Base-by-base conservation (phyloP, 163 green algal species). In the Chlorella variabilis region DNA sequence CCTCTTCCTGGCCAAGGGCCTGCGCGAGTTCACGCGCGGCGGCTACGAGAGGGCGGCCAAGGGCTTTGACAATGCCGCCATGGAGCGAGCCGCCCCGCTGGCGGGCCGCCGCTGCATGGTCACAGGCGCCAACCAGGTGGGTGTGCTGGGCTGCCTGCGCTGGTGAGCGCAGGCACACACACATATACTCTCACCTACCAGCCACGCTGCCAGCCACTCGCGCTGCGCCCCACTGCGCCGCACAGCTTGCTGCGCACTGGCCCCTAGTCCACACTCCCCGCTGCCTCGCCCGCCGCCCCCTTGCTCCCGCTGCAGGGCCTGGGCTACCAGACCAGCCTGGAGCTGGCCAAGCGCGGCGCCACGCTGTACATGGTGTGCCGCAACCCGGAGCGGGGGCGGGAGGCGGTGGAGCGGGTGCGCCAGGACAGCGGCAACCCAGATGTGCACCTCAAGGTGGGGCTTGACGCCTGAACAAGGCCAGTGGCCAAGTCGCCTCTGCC, bases 351-450 rank as follows among this genome's bases (percentile, higher is more conserved):
- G 2, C 83, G 78, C 13, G 90, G 87, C 15, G 81, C 75, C 15
- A 91, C 81, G 0, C 51, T 93, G 29, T 88, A 84, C 78, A 92
- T 95, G 91, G 81, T 92, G 29, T 63, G 91, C 77, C 86, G 91
- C 36, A 92, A 89, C 67, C 65, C 88, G 62, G 70, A 89, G 56
- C 83, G 90, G 2, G 93, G 92, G 7, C 48, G 85, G 67, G 77
- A 71, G 33, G 92, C 93, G 42, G 77, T 92, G 29, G 69, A 88
- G 33, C 51, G 75, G 6, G 86, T 96, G 29, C 78, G 71, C 3
- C 29, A 74, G 4, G 81, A 66, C n/a, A 90, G 82, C n/a, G 84
- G 80, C 39, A 93, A 93, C 73, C 15, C 80, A 6, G 69, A 94
- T 54, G 89, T 96, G 51, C 84, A 92, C 49, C 70, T 94, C 18